phyloP scores from a whole-genome alignment of 1,139 yeast species.

The Blastobotrys arbuscula region DNA sequence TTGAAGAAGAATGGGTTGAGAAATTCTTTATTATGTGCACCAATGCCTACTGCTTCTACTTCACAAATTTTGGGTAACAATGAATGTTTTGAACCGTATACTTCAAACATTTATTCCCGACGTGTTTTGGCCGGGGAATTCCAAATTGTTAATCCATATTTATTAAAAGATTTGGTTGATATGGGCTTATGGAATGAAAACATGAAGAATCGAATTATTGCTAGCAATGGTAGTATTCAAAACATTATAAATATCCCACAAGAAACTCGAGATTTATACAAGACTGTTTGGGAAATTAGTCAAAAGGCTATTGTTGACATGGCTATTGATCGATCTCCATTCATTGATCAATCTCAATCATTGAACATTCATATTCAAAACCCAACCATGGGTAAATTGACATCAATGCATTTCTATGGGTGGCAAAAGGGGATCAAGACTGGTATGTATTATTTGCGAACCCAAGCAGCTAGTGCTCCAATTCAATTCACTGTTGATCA shows the following conservation, averaged over 20 bases:
- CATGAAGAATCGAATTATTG: constrained; percentile 74
- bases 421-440: constrained; percentile 97
- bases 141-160: constrained; percentile 80
- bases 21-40: constrained; percentile 80
- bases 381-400: constrained; percentile 89
- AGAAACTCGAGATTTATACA: constrained; percentile 71
- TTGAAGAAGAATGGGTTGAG: constrained; percentile 62
- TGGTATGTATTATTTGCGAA: constrained; percentile 94
- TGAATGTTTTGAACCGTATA: constrained; percentile 89
- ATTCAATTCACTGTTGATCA: constrained; percentile 86
- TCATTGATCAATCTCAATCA: constrained; percentile 91
- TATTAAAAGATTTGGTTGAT: constrained; percentile 75
- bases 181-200: constrained; percentile 76
- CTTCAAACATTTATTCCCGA: constrained; percentile 81
- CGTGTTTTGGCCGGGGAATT: constrained; percentile 86
- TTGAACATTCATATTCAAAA: constrained; percentile 78
- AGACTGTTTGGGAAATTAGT: constrained; percentile 95
- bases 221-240: constrained; percentile 84
- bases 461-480: constrained; percentile 93
- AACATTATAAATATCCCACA: constrained; percentile 68
- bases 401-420: constrained; percentile 97
- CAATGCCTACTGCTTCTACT: constrained; percentile 94
- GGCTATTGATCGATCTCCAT: constrained; percentile 95
- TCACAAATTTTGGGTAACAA: constrained; percentile 85
- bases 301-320: constrained; percentile 84